Evolutionary conservation across 495 filamentous ascomycete species (phyloP), one percentile per base, ranked within the genome.

Genomic region (Penicillium egyptiacum): DNA sequence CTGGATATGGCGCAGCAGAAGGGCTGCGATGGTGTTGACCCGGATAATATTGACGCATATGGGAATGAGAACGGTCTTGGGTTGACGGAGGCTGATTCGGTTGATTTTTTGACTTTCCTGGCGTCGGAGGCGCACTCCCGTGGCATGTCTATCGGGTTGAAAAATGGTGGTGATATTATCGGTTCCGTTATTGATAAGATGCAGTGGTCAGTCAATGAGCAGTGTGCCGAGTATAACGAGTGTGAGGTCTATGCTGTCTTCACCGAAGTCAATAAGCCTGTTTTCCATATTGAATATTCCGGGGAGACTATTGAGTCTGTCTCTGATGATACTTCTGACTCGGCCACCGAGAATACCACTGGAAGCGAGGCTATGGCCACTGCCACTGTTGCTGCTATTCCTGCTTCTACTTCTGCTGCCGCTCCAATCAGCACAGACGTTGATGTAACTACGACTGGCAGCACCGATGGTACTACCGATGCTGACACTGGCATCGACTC

Each of bases 201-300:
- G 63, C 78, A 89, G 55, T 91, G 87, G 76, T 77, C 74, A 7
- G 85, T 91, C 46, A 88, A 90, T 68, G 88, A 91, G 75, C 83
- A 90, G 68, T 91, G 88, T 65, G 82, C 80, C 1, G 64, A 83
- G 66, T 81, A 83, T 41, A 57, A 74, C 10, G 83, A 86, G 60
- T 89, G 86, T 60, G 73, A 73, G 31, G 72, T 64, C 4, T 88
- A 83, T 59, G 66, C 71, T 9, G 70, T 81, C 16, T 89, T 89
- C 63, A 76, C 83, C 23, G 59, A 75, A 17, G 79, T 74, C 7
- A 75, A 72, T 45, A 89, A 90, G 71, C 87, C 87, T 0, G 85
- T 91, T 20, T 89, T 90, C 62, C 83, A 89, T 64, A 87, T 90
- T 51, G 87, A 90, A 70, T 89, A 91, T 58, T 77, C 82, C n/a